Percentiles rank a stretch among this genome's conserved stretches.
Conservation (phyloP, 257 asterid species). For the Solanum dulcamara region DNA sequence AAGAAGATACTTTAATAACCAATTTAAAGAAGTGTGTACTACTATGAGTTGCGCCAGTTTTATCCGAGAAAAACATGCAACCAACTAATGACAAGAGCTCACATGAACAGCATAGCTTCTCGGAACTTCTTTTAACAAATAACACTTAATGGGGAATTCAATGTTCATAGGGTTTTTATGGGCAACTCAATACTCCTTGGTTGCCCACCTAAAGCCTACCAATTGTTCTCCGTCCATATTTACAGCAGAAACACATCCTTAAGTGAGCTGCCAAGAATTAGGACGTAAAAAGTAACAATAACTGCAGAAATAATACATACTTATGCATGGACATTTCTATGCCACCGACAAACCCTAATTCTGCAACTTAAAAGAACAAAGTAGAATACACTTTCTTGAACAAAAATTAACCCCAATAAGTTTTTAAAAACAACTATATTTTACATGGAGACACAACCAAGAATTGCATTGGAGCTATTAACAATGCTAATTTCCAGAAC, state of each 20-base stretch:
- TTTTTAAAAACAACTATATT: background rate
- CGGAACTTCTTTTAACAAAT: background rate
- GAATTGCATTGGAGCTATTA: background rate
- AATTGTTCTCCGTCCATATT: constrained; percentile 58
- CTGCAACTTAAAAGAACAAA: background rate
- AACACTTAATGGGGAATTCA: background rate
- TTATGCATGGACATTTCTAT: background rate
- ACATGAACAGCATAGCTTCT: background rate
- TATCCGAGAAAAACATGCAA: too few species aligned
- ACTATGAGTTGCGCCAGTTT: background rate
- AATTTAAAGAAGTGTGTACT: background rate
- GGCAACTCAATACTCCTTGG: constrained; percentile 24
- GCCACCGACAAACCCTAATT: background rate
- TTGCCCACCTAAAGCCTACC: constrained; percentile 67
- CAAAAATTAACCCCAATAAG: background rate
- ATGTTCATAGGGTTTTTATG: constrained; percentile 54
- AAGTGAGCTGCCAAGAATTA: constrained; percentile 75
- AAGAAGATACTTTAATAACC: background rate
- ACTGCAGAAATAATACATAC: background rate
- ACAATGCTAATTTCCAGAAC: background rate
- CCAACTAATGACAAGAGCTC: background rate
- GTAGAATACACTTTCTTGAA: background rate
- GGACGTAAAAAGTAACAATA: constrained; percentile 21
- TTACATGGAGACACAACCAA: background rate
- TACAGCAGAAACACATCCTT: constrained; percentile 63